Conservation (phyloP, 1,139 yeast species). For the Debaryomyces nepalensis region DNA sequence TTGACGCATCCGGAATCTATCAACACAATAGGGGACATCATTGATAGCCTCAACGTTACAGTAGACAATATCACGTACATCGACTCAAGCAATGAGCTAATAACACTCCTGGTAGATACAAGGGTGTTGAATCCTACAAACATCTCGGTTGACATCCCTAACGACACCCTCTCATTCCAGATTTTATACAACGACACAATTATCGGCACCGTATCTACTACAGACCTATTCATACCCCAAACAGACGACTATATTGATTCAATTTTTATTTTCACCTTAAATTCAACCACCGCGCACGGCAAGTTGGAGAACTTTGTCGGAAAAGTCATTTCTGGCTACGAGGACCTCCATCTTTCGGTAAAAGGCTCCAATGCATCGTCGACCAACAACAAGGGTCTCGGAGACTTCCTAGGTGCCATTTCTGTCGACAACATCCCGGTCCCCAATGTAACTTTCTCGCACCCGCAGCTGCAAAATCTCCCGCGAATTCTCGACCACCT, state of each 20-base stretch:
- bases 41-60: conserved; percentile 26
- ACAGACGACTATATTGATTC: conserved; percentile 19
- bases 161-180: conserved; percentile 24
- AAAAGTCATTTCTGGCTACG: conserved; percentile 28
- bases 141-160: conserved; percentile 27
- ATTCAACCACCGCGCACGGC: conserved; percentile 5
- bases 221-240: conserved; percentile 24
- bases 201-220: conserved; percentile 22
- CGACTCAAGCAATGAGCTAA: conserved; percentile 25
- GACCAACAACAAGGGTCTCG: neutral
- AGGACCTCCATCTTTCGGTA: conserved; percentile 13
- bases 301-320: conserved; percentile 22
- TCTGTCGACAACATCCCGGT: conserved; percentile 2
- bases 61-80: conserved; percentile 30
- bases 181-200: conserved; percentile 23
- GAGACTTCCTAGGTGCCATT: conserved; percentile 1
- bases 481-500: neutral
- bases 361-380: neutral
- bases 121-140: conserved; percentile 43
- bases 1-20: conserved; percentile 7
- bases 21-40: conserved; percentile 14
- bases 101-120: conserved; percentile 35
- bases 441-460: conserved; percentile 8
- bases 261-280: conserved; percentile 20
- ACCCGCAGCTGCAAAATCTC: neutral